Conservation (phyloP, 305 asterid species). For the Fraxinus velutina region DNA sequence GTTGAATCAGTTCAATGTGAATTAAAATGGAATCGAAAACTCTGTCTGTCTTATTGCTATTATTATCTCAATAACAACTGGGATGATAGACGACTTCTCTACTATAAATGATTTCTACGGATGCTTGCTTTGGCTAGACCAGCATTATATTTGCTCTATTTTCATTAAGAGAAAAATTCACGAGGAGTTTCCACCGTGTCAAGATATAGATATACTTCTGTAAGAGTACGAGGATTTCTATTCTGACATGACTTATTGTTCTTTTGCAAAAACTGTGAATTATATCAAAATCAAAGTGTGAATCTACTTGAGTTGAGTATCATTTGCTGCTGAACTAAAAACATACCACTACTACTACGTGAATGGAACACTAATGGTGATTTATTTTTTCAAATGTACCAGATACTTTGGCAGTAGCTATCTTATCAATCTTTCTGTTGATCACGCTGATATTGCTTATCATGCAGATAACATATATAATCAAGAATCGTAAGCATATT, state of each 20-base stretch:
- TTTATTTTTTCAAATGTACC: slow-evolving; percentile 14
- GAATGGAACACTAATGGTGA: neutral
- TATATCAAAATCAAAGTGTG: slow-evolving; percentile 51
- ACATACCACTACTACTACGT: neutral
- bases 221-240: neutral
- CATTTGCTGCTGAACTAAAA: neutral
- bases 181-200: neutral
- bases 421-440: slow-evolving; percentile 41
- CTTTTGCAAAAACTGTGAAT: slow-evolving; percentile 35
- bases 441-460: slow-evolving; percentile 40
- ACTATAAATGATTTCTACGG: slow-evolving; percentile 39
- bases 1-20: neutral
- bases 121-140: slow-evolving; percentile 46
- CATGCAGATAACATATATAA: slow-evolving; percentile 45
- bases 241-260: neutral
- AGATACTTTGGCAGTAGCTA: slow-evolving; percentile 52
- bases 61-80: slow-evolving; percentile 44
- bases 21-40: slow-evolving; percentile 14
- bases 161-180: neutral
- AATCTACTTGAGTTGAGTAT: neutral
- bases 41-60: slow-evolving; percentile 44
- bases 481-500: slow-evolving; percentile 35
- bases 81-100: slow-evolving; percentile 25
- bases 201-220: neutral
- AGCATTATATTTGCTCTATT: neutral